Evolutionary conservation across 345 rosid species (phyloP).

Genomic region (Kandelia obovata): DNA sequence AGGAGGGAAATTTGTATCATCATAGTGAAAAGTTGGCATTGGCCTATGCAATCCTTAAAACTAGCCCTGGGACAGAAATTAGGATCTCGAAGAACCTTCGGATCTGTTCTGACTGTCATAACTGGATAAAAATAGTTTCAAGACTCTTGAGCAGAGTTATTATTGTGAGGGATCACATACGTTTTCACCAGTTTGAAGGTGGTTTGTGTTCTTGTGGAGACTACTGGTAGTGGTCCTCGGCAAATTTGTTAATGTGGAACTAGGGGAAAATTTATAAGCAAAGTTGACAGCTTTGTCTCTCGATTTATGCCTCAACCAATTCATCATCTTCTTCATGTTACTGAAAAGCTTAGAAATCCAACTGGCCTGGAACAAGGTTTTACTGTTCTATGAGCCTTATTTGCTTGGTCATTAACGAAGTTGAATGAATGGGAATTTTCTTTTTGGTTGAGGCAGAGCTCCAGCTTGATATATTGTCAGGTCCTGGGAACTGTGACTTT

Average conservation of each 20-base stretch:
- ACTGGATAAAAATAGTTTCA: slow-evolving; percentile 66
- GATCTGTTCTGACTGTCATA: slow-evolving; percentile 77
- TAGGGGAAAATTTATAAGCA: neutral
- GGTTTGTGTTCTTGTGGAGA: slow-evolving; percentile 73
- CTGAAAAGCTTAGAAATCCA: neutral
- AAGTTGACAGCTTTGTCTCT: neutral
- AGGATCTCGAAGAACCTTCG: slow-evolving; percentile 71
- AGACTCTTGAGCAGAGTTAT: slow-evolving; percentile 55
- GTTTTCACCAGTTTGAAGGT: slow-evolving; percentile 79
- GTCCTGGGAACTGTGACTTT: neutral
- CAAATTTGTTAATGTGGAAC: neutral
- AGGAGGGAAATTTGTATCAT: slow-evolving; percentile 58
- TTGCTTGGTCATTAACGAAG: neutral
- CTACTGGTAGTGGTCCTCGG: slow-evolving; percentile 48
- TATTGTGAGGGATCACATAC: slow-evolving; percentile 65
- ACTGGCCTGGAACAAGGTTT: neutral
- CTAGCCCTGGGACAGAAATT: slow-evolving; percentile 60
- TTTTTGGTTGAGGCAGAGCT: neutral
- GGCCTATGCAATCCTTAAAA: slow-evolving; percentile 73
- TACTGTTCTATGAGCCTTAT: neutral
- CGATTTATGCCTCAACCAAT: neutral
- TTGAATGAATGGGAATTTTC: neutral
- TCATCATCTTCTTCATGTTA: neutral
- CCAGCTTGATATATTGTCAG: neutral
- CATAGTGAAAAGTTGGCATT: slow-evolving; percentile 83